Base-by-base conservation (phyloP, 2,329 filamentous ascomycete species). In the Pestalotiopsis sp. region DNA sequence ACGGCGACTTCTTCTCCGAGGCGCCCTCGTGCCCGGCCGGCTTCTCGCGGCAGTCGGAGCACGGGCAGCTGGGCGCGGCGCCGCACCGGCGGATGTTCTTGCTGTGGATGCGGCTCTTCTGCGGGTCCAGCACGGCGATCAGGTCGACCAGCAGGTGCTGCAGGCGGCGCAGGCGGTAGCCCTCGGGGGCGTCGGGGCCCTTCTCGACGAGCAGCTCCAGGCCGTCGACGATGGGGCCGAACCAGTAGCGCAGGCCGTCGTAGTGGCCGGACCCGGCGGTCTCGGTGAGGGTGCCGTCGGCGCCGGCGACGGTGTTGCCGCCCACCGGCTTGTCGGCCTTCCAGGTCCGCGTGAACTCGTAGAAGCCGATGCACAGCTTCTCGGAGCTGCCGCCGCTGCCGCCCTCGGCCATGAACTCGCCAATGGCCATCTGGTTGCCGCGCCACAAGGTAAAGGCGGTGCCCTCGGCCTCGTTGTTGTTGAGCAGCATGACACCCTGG, bases 381-480 rank as follows among this genome's bases (percentile, higher is more conserved):
- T 45, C 38, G 1, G 39, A 41, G n/a, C 20, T 25, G 39, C n/a
- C 61, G 13, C 39, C 57, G 23, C 23, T 36, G 45, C 45, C 31
- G 36, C 59, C 27, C 20, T 64, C 61, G 20, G 61, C 39, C 38
- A 49, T 45, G 38, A 64, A 52, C 36, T 45, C 39, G 11, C 61
- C 39, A 23, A 62, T 62, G n/a, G 61, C 61, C 61, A 64, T 64
- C 17, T 64, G 59, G 36, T 62, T 25, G 36, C 59, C 59, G 59
- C 59, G 59, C 59, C 59, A 62, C 31, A 62, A 31, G 9, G 59
- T 62, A 20, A 62, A 62, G 27, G 59, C 59, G 12, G 27, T 62
- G 59, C 59, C 59, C 36, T 62, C 59, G 27, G 14, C 59, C 27
- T 9, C 59, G 38, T 62, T 17, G 23, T 23, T 23, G 36, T 36